Percentiles rank a stretch among this genome's conserved stretches.
phyloP scores from a whole-genome alignment of 1,284 basidiomycete species.

The Athelia psychrophila region DNA sequence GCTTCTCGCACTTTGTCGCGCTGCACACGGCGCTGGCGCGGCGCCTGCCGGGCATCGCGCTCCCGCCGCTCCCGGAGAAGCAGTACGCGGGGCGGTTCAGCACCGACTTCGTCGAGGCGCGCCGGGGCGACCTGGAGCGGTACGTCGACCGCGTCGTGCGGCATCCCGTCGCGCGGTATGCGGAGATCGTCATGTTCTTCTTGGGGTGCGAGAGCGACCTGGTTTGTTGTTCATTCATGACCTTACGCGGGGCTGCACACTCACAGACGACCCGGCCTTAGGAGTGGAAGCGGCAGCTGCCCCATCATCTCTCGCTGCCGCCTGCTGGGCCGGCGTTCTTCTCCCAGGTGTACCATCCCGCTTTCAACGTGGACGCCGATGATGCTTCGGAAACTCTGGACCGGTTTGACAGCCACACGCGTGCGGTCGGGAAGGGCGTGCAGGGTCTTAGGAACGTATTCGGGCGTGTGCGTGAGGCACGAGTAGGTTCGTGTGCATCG shows the following conservation, averaged over 20 bases:
- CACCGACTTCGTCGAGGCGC: constrained; percentile 77
- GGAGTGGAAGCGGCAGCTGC: constrained; percentile 72
- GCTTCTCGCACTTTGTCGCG: constrained; percentile 83
- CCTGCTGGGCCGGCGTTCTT: constrained; percentile 73
- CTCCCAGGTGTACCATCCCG: constrained; percentile 78
- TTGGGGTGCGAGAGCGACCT: constrained; percentile 69
- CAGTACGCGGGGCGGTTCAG: constrained; percentile 80
- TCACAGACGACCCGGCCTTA: constrained; percentile 24
- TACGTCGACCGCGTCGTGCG: constrained; percentile 70
- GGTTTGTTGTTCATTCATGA: constrained; percentile 40
- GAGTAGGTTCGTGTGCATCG: constrained; percentile 50
- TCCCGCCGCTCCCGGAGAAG: constrained; percentile 83
- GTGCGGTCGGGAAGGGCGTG: constrained; percentile 63
- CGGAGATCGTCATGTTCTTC: constrained; percentile 82
- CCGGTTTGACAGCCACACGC: constrained; percentile 63
- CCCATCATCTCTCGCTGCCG: constrained; percentile 55
- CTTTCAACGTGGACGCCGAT: constrained; percentile 76
- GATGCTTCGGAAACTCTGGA: constrained; percentile 58
- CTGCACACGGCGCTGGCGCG: constrained; percentile 68
- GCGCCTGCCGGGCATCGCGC: constrained; percentile 69
- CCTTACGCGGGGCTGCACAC: background rate
- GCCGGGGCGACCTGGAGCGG: constrained; percentile 75
- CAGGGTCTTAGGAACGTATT: constrained; percentile 65
- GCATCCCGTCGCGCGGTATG: constrained; percentile 78
- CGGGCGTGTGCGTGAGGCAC: constrained; percentile 56